A percentile compares a stretch with the other conserved stretches of the same genome.
Conservation (phyloP, 495 filamentous ascomycete species). For the Bathelium albidoporum region DNA sequence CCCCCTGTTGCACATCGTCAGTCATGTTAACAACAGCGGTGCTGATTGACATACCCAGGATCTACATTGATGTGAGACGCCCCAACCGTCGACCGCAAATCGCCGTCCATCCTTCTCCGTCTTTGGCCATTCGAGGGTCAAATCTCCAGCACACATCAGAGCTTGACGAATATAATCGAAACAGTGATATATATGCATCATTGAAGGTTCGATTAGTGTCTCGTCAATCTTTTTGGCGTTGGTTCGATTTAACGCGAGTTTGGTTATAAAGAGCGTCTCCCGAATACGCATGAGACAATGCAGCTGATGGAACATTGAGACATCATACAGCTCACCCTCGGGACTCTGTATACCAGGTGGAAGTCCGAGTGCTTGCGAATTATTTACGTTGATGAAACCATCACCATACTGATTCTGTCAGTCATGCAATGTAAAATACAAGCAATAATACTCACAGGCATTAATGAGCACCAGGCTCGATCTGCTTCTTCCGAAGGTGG, state of each 20-base stretch:
- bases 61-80: conserved; percentile 15
- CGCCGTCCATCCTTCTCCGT: conserved; percentile 8
- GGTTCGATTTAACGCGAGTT: conserved; percentile 4
- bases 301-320: conserved; percentile 20
- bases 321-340: conserved; percentile 16
- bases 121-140: conserved; percentile 18
- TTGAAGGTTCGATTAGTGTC: conserved; percentile 5
- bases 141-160: conserved; percentile 19
- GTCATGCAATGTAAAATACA: neutral
- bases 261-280: conserved; percentile 5
- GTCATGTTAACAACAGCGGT: neutral
- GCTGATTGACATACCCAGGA: conserved; percentile 10
- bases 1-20: neutral
- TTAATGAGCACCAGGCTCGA: conserved; percentile 12
- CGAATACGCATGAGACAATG: conserved; percentile 17
- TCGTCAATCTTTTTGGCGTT: conserved; percentile 10
- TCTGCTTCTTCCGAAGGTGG: conserved; percentile 8
- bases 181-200: conserved; percentile 17
- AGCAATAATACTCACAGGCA: conserved; percentile 1
- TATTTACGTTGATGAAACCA: conserved; percentile 16
- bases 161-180: conserved; percentile 20
- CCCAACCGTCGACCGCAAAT: conserved; percentile 18
- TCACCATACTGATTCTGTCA: conserved; percentile 7
- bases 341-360: conserved; percentile 9
- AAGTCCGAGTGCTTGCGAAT: conserved; percentile 8